Percentiles rank a stretch among this genome's conserved stretches.
Conservation (phyloP, 108 stramenopile genomes). For the Nitzschia sp. region DNA sequence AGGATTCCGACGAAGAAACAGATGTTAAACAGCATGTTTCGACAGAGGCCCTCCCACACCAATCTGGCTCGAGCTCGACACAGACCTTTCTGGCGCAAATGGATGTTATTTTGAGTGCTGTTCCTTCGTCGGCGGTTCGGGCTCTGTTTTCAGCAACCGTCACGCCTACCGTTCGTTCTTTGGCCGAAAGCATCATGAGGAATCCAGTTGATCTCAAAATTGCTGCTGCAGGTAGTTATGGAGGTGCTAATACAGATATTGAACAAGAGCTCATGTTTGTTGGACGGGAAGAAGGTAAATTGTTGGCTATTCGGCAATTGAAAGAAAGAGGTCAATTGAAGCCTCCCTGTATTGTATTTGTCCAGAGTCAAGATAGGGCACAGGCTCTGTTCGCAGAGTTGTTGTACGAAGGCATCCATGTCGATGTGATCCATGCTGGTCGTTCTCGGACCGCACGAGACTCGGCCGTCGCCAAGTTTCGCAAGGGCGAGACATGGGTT, state of each 20-base stretch:
- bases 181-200: constrained; percentile 89
- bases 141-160: constrained; percentile 96
- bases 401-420: constrained; percentile 90
- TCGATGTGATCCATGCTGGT: constrained; percentile 95
- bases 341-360: constrained; percentile 89
- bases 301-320: constrained; percentile 92
- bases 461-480: constrained; percentile 87
- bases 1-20: constrained; percentile 11
- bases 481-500: constrained; percentile 96
- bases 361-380: constrained; percentile 95
- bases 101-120: constrained; percentile 84
- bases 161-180: constrained; percentile 78
- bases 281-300: constrained; percentile 96
- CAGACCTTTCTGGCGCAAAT: constrained; percentile 90
- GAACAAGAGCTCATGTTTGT: constrained; percentile 94
- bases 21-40: constrained; percentile 16
- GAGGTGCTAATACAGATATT: constrained; percentile 79
- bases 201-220: constrained; percentile 88
- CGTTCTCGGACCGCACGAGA: constrained; percentile 87
- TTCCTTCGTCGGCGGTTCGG: constrained; percentile 79
- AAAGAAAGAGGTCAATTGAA: constrained; percentile 65
- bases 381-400: constrained; percentile 94
- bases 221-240: constrained; percentile 55
- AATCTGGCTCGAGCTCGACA: constrained; percentile 72
- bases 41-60: constrained; percentile 11